Evolutionary conservation across 1,284 basidiomycete species (phyloP), one percentile per base, ranked within the genome.

Genomic region (Microbotryum intermedium): DNA sequence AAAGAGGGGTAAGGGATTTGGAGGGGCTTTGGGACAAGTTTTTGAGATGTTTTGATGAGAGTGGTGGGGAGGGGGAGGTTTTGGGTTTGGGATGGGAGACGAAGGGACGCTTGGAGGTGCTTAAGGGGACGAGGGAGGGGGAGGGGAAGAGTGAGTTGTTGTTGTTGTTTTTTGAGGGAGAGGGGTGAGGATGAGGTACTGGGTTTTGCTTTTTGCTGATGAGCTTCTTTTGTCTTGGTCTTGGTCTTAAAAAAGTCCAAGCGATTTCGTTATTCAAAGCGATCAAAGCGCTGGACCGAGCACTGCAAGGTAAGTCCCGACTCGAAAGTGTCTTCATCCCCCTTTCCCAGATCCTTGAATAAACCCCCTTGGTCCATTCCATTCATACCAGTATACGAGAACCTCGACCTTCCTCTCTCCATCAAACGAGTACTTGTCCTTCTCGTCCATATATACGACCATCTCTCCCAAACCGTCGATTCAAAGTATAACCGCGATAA

Each of bases 11-110:
- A 51, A 2, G 13, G 11, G 59, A 63, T 23, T 21, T 66, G 5
- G 61, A 61, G 25, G 47, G n/a, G 30, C 49, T 9, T 8, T 61
- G 59, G 62, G 34, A 26, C 16, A 45, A 34, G 26, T 25, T 64
- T 39, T 18, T 39, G 34, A 39, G 34, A 39, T 39, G 34, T 16
- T 39, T 39, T 4, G 21, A 18, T 61, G 16, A 45, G n/a, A 21
- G 16, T 29, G 34, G 28, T n/a, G 48, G 46, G 43, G 42, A 42
- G 4, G 43, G 39, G n/a, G 50, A 34, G 11, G 44, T 44, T 26
- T 26, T 30, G 2, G 55, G 21, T n/a, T 23, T 7, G 26, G 44
- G 30, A 3, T 39, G 52, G n/a, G 47, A 50, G 47, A 20, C 28
- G 16, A 46, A n/a, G 53, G 47, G 25, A 8, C 30, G 53, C 23